Percentiles rank a stretch among this genome's conserved stretches.
Conservation (phyloP, 139 green algal genomes). For the Axilococcus clingmanii region DNA sequence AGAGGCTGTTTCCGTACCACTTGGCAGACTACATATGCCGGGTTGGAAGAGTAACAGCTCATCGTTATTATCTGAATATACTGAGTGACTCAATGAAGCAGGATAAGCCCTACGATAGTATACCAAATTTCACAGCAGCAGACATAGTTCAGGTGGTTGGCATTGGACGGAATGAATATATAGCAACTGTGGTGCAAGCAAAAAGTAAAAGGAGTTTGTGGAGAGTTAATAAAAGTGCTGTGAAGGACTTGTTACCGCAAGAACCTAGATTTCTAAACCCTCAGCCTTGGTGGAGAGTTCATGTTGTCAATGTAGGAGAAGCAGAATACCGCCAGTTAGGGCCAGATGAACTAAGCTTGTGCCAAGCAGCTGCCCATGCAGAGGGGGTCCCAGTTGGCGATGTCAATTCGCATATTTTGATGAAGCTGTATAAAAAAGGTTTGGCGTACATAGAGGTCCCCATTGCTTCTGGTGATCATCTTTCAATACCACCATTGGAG, state of each 20-base stretch:
- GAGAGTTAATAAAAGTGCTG: slow-evolving; percentile 70
- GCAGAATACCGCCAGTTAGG: slow-evolving; percentile 60
- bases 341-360: slow-evolving; percentile 50
- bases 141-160: slow-evolving; percentile 71
- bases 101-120: slow-evolving; percentile 80
- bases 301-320: slow-evolving; percentile 74
- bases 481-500: slow-evolving; percentile 74
- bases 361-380: slow-evolving; percentile 12
- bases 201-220: slow-evolving; percentile 71
- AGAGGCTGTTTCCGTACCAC: slow-evolving; percentile 89
- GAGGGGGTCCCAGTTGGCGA: slow-evolving; percentile 9
- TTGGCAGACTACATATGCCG: slow-evolving; percentile 74
- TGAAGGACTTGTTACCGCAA: slow-evolving; percentile 61
- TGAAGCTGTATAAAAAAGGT: slow-evolving; percentile 50
- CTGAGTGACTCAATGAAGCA: slow-evolving; percentile 63
- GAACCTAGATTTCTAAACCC: slow-evolving; percentile 6
- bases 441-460: slow-evolving; percentile 87
- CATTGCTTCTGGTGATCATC: slow-evolving; percentile 58
- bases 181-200: slow-evolving; percentile 77
- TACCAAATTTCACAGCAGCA: slow-evolving; percentile 92
- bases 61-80: slow-evolving; percentile 81
- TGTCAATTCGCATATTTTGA: slow-evolving; percentile 22
- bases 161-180: slow-evolving; percentile 93
- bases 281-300: slow-evolving; percentile 45
- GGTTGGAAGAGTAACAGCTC: slow-evolving; percentile 73